A percentile compares a stretch with the other conserved stretches of the same genome.
phyloP scores from a whole-genome alignment of 257 asterid genomes.

The Jacaranda mimosifolia region DNA sequence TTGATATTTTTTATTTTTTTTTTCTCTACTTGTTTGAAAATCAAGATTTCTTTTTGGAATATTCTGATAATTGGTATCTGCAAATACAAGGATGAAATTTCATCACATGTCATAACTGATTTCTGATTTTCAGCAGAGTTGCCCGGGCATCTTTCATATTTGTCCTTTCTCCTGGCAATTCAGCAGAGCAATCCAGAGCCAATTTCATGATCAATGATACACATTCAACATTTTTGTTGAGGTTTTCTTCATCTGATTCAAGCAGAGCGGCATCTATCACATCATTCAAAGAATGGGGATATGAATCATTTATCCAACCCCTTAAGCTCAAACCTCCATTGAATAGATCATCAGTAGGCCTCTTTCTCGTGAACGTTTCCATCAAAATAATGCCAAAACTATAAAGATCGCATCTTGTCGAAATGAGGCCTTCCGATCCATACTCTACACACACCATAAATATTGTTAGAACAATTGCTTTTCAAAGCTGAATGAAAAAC shows the following conservation, averaged over 20 bases:
- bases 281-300: conserved; percentile 2
- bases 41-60: not conserved
- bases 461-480: not conserved
- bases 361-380: conserved; percentile 51
- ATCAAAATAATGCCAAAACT: conserved; percentile 54
- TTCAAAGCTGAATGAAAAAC: not conserved
- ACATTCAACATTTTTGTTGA: conserved; percentile 26
- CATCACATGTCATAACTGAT: not conserved
- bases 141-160: conserved; percentile 41
- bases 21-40: not conserved
- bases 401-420: conserved; percentile 53
- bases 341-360: conserved; percentile 46
- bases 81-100: too few relatives aligned
- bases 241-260: not conserved
- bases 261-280: conserved; percentile 44
- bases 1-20: not conserved
- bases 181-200: conserved; percentile 48
- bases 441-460: conserved; percentile 40
- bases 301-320: conserved; percentile 43
- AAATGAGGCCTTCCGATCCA: conserved; percentile 56
- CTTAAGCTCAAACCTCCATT: conserved; percentile 40
- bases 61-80: not conserved
- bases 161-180: conserved; percentile 45
- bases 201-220: conserved; percentile 39
- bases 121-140: conserved; percentile 38